Base-by-base conservation (phyloP, 164 flowering plant species). In the Amborella trichopoda region DNA sequence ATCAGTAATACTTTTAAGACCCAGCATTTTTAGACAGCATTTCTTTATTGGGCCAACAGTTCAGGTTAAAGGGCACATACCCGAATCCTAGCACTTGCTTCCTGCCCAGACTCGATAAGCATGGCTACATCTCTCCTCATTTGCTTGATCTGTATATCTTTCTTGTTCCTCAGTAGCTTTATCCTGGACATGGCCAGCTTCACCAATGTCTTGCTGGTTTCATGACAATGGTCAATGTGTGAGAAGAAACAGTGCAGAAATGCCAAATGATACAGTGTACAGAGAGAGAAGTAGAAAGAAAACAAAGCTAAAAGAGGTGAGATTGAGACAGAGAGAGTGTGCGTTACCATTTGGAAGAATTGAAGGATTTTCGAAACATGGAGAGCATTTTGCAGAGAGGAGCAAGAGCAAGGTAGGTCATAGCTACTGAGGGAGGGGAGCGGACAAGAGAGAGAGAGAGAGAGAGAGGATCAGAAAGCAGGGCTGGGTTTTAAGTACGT, bases 131-230 rank as follows among this genome's bases (percentile, higher is more conserved):
- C 96, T 2, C 96, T 71, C 60, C 94, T 69, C 96, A 91, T 91
- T 58, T 84, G 96, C 73, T 60, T 80, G 48, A 87, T 83, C 55
- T 77, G 77, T 46, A 55, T 76, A 60, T 78, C 71, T 25, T 96
- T 71, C 78, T 91, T 91, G 72, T 91, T 87, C 74, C 90, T 78
- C 66, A 91, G 72, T 14, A 91, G 74, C 77, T 91, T 91, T 22
- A 91, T 82, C 74, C 96, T 77, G 30, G 95, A 91, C 50, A 74
- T 75, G 19, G 88, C 74, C 82, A 91, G 73, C 63, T 80, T 84
- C 56, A 94, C 84, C 71, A 72, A 75, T 10, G 95, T 83, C 58
- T 91, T 91, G 67, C 98, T 86, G 63, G 37, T 39, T 33, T 14
- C 10, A 19, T 1, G 38, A 32, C 34, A 14, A 17, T 2, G 9